Evolutionary conservation across 2,329 filamentous ascomycete species (phyloP).

Genomic region (Chrysoporthe austroafricana): DNA sequence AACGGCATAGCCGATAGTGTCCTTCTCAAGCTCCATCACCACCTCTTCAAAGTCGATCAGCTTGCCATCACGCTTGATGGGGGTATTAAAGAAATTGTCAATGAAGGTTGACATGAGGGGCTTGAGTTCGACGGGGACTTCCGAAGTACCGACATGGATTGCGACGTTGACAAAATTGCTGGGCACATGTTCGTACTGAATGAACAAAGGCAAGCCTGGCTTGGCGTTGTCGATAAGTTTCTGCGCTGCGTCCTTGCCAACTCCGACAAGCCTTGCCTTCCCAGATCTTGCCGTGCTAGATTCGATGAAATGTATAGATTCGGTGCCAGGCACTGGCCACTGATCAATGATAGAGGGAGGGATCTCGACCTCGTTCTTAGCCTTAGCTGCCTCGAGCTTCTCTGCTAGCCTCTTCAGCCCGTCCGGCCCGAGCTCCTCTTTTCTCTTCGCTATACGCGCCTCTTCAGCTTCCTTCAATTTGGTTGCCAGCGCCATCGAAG

Average conservation of each 20-base stretch:
- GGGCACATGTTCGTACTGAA: constrained; percentile 95
- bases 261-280: constrained; percentile 71
- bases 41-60: constrained; percentile 88
- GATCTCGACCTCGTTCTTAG: constrained; percentile 86
- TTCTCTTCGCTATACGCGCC: constrained; percentile 76
- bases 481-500: constrained; percentile 77
- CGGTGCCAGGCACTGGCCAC: constrained; percentile 81
- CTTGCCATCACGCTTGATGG: constrained; percentile 76
- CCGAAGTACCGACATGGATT: constrained; percentile 77
- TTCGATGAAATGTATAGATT: constrained; percentile 94
- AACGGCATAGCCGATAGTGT: constrained; percentile 84
- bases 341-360: constrained; percentile 78
- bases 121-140: constrained; percentile 79
- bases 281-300: constrained; percentile 85
- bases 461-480: constrained; percentile 83
- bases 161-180: constrained; percentile 91
- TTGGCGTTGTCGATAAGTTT: constrained; percentile 72
- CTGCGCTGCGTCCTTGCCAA: constrained; percentile 71
- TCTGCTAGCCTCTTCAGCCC: constrained; percentile 76
- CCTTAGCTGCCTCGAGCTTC: constrained; percentile 80
- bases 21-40: constrained; percentile 85
- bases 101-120: constrained; percentile 84
- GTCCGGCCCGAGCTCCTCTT: constrained; percentile 77
- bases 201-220: constrained; percentile 72
- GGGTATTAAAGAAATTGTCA: constrained; percentile 93